Evolutionary conservation across 306 rosid genomes (phyloP).

Genomic region (Cicer judaicum): DNA sequence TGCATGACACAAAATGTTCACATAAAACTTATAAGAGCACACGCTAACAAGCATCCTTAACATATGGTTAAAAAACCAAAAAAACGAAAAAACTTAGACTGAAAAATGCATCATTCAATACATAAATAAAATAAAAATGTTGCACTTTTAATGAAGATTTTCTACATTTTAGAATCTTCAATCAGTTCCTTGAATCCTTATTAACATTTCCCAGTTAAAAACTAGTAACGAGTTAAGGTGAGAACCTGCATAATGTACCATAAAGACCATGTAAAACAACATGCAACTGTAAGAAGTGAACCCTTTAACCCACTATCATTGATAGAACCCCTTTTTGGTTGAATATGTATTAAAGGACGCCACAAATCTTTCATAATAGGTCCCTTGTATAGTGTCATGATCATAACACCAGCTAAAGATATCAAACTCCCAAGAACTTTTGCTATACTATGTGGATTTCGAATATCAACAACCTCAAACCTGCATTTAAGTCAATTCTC

Average conservation of each 20-base stretch:
- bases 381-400: constrained; percentile 85
- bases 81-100: no score
- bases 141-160: background rate
- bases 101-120: no score
- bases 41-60: no score
- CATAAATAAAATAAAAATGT: background rate
- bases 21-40: no score
- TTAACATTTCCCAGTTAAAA: background rate
- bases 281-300: constrained; percentile 67
- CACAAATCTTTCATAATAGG: constrained; percentile 58
- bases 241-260: constrained; percentile 91
- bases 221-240: background rate
- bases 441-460: constrained; percentile 60
- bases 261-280: constrained; percentile 79
- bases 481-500: constrained; percentile 45
- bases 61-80: no score
- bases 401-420: constrained; percentile 76
- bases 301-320: constrained; percentile 77
- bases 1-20: no score
- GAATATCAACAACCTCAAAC: constrained; percentile 61
- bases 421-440: constrained; percentile 71
- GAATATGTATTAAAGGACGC: constrained; percentile 61
- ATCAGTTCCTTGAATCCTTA: background rate
- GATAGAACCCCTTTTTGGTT: constrained; percentile 46
- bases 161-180: background rate